phyloP scores from a whole-genome alignment of 2,329 filamentous ascomycete genomes.

The Phaeoacremonium minimum region DNA sequence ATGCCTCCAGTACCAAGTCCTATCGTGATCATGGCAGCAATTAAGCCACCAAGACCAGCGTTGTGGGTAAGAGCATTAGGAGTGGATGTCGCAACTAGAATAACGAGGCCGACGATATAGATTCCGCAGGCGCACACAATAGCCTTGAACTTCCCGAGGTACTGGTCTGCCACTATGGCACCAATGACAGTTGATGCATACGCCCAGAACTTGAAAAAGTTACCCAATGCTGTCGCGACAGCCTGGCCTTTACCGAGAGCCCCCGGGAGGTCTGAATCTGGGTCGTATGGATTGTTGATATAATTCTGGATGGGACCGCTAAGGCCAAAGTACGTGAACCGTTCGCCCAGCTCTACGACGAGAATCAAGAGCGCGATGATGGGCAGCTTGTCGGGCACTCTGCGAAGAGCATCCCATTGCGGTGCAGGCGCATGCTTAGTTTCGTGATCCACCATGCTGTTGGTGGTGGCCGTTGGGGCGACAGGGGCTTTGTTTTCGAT shows the following conservation, averaged over 20 bases:
- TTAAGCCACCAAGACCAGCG: constrained; percentile 7
- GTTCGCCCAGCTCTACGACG: constrained; percentile 8
- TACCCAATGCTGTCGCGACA: constrained; percentile 3
- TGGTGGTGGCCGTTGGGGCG: too few relatives aligned
- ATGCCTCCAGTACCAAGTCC: constrained; percentile 32
- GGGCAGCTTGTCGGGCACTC: constrained; percentile 9
- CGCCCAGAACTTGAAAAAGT: constrained; percentile 12
- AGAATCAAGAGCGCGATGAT: constrained; percentile 10
- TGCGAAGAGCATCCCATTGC: too few relatives aligned
- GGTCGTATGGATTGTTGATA: constrained; percentile 5
- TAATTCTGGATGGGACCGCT: constrained; percentile 9
- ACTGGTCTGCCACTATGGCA: constrained; percentile 7
- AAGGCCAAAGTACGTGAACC: constrained; percentile 10
- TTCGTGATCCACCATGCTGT: too few relatives aligned
- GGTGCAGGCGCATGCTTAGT: too few relatives aligned
- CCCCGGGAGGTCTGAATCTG: too few relatives aligned
- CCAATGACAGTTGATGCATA: constrained; percentile 9
- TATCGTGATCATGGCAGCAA: constrained; percentile 9
- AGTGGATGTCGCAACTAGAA: constrained; percentile 9
- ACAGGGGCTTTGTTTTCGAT: too few relatives aligned
- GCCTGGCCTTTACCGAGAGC: too few relatives aligned
- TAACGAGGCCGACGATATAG: constrained; percentile 7
- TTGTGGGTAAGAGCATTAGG: constrained; percentile 8
- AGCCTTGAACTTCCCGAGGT: constrained; percentile 8
- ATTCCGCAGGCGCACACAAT: constrained; percentile 8